Percentiles rank a stretch among this genome's conserved stretches.
These are phyloP conservation scores for Prototheca wickerhamii DNA, from an alignment of 163 green algal species.

Conservation along the genomic window DNA sequence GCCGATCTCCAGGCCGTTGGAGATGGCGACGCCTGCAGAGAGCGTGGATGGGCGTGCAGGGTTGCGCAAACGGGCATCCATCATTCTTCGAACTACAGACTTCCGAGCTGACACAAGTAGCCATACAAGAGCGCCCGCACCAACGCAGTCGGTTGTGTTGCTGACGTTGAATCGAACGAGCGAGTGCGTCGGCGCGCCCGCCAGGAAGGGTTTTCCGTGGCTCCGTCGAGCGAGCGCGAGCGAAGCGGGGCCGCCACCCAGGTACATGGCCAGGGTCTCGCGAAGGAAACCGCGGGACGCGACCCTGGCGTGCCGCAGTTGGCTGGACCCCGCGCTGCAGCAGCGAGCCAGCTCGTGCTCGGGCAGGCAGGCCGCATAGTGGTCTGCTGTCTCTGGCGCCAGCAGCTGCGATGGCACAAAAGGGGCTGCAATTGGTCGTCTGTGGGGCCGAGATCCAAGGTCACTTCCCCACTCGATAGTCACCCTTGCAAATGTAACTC, in stretches of 20 bases:
- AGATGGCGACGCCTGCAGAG: not conserved
- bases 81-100: not conserved
- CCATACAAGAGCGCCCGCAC: not conserved
- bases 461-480: too few relatives aligned
- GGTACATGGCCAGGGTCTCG: not conserved
- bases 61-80: not conserved
- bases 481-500: not conserved
- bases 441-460: too few relatives aligned
- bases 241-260: not conserved
- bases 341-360: not conserved
- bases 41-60: not conserved
- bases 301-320: not conserved
- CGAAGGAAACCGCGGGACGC: not conserved
- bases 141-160: not conserved
- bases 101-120: too few relatives aligned
- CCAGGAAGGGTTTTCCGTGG: not conserved
- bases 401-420: too few relatives aligned
- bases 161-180: not conserved
- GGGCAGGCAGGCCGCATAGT: not conserved
- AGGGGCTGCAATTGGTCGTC: too few relatives aligned
- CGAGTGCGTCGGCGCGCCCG: not conserved
- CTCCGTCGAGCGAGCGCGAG: not conserved
- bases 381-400: not conserved
- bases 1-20: slow-evolving; percentile 22
- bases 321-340: not conserved